phyloP scores from a whole-genome alignment of 2,329 filamentous ascomycete genomes.

The Hysterium pulicare region DNA sequence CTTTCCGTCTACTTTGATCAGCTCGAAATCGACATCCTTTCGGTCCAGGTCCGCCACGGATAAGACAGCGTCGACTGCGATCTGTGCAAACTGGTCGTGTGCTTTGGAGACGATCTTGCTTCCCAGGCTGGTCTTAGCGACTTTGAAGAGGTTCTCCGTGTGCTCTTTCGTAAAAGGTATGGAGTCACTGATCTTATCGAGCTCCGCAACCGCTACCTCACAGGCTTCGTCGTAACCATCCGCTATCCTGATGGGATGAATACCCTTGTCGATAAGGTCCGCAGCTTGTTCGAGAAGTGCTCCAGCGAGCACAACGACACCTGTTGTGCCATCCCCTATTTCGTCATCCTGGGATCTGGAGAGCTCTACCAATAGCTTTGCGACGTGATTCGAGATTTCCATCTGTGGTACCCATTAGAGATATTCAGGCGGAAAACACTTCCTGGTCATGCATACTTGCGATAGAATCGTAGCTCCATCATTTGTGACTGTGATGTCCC shows the following conservation, averaged over 20 bases:
- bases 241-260: constrained; percentile 97
- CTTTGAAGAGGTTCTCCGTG: constrained; percentile 84
- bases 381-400: constrained; percentile 98
- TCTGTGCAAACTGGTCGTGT: constrained; percentile 96
- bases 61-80: constrained; percentile 93
- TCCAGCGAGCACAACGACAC: constrained; percentile 92
- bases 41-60: constrained; percentile 94
- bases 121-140: constrained; percentile 91
- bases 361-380: constrained; percentile 92
- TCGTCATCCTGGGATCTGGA: constrained; percentile 99
- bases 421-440: neutral
- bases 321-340: constrained; percentile 97
- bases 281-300: constrained; percentile 94
- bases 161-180: constrained; percentile 80
- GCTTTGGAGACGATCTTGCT: constrained; percentile 99
- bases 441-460: constrained; percentile 47
- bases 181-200: constrained; percentile 89
- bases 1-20: constrained; percentile 99
- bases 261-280: constrained; percentile 98
- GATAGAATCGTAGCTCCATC: constrained; percentile 96
- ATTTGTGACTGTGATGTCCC: constrained; percentile 98
- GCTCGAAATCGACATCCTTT: constrained; percentile 96
- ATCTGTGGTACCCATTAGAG: constrained; percentile 55
- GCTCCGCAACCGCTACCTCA: constrained; percentile 88
- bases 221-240: constrained; percentile 98